Evolutionary conservation across 2,329 filamentous ascomycete genomes (phyloP).

Genomic region (Scedosporium apiospermum): DNA sequence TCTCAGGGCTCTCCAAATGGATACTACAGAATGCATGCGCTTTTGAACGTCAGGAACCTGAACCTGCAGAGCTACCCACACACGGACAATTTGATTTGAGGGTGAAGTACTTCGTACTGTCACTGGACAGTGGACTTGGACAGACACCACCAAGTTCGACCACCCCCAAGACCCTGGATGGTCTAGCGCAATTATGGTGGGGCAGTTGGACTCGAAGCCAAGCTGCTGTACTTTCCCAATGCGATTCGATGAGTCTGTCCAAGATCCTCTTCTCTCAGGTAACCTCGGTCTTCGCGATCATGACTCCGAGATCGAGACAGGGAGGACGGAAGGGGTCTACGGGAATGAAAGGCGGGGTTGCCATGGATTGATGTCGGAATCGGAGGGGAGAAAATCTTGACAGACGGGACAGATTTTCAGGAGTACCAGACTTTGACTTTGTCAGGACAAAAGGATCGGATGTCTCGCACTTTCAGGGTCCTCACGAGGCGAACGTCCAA

Average conservation of each 20-base stretch:
- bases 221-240: background rate
- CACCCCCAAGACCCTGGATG: no score
- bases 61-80: no score
- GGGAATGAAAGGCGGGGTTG: background rate
- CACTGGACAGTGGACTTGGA: no score
- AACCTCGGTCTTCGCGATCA: background rate
- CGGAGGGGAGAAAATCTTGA: background rate
- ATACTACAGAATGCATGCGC: no score
- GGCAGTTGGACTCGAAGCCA: background rate
- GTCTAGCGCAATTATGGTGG: no score
- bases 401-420: no score
- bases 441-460: background rate
- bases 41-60: no score
- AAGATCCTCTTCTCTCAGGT: background rate
- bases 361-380: background rate
- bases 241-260: background rate
- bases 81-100: no score
- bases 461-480: background rate
- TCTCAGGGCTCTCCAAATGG: no score
- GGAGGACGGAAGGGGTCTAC: background rate
- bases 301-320: background rate
- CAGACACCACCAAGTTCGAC: no score
- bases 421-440: background rate
- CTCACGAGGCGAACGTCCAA: background rate
- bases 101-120: no score